Conservation (phyloP, 179 eudicot species). For the Amaranthus tricolor region DNA sequence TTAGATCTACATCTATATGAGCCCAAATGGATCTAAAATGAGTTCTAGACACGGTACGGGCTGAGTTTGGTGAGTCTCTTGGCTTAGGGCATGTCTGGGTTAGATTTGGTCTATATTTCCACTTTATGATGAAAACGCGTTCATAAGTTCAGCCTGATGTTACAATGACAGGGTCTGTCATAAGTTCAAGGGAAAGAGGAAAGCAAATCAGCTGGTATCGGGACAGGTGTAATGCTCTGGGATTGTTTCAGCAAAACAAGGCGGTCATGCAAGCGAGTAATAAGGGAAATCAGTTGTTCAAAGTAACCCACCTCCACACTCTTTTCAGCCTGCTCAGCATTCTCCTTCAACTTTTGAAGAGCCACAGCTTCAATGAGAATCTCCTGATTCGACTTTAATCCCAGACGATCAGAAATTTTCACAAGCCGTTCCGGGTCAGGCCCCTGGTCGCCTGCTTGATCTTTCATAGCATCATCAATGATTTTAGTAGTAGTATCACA, state of each 20-base stretch:
- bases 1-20: too few species aligned
- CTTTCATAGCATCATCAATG: slow-evolving; percentile 58
- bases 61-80: too few species aligned
- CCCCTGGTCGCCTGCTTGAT: slow-evolving; percentile 59
- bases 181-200: slow-evolving; percentile 94
- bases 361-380: slow-evolving; percentile 92
- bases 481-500: slow-evolving; percentile 50
- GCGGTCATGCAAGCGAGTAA: slow-evolving; percentile 79
- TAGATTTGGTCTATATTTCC: slow-evolving; percentile 26
- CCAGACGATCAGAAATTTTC: slow-evolving; percentile 60
- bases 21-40: too few species aligned
- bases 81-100: too few species aligned
- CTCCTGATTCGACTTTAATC: slow-evolving; percentile 81
- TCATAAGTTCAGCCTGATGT: slow-evolving; percentile 98
- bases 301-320: slow-evolving; percentile 69
- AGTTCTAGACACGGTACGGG: too few species aligned
- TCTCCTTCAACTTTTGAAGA: slow-evolving; percentile 88
- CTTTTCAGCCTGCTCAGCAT: slow-evolving; percentile 90
- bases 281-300: slow-evolving; percentile 69
- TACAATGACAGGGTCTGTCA: slow-evolving; percentile 97
- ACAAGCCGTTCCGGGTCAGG: slow-evolving; percentile 59
- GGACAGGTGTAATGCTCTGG: slow-evolving; percentile 62
- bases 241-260: slow-evolving; percentile 76
- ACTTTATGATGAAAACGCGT: slow-evolving; percentile 75
- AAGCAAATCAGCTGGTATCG: slow-evolving; percentile 89